Evolutionary conservation across 83 land plant genomes (phyloP).

Genomic region (Picea mariana): DNA sequence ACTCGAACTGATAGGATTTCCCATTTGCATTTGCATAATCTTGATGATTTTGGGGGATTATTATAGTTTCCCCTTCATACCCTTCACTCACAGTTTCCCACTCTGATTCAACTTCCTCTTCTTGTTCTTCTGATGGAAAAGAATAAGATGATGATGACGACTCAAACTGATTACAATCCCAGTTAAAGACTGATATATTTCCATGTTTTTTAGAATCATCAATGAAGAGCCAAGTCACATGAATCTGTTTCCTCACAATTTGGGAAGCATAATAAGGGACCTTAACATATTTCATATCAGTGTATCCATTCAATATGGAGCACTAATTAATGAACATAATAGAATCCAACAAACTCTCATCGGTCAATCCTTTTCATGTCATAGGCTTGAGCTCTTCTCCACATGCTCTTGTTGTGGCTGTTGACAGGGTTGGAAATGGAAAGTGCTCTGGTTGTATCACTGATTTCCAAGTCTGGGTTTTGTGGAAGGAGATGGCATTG

Average conservation of each 20-base stretch:
- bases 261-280: slow-evolving; percentile 75
- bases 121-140: not conserved
- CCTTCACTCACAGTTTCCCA: slow-evolving; percentile 2
- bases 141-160: slow-evolving; percentile 1
- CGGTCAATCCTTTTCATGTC: slow-evolving; percentile 72
- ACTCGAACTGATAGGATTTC: not conserved
- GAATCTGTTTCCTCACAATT: slow-evolving; percentile 82
- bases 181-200: not conserved
- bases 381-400: slow-evolving; percentile 95
- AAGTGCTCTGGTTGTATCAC: slow-evolving; percentile 89
- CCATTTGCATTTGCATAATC: slow-evolving; percentile 5
- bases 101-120: slow-evolving; percentile 3
- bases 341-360: slow-evolving; percentile 89
- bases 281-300: slow-evolving; percentile 32
- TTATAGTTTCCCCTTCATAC: not conserved
- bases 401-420: slow-evolving; percentile 74
- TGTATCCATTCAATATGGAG: slow-evolving; percentile 31
- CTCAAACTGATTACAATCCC: not conserved
- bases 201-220: slow-evolving; percentile 11
- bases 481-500: slow-evolving; percentile 73
- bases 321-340: slow-evolving; percentile 71
- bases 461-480: slow-evolving; percentile 62
- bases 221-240: slow-evolving; percentile 72
- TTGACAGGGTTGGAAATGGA: slow-evolving; percentile 67
- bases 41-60: not conserved